Conservation (phyloP, 2,329 filamentous ascomycete species). For the Ophidiomyces ophidiicola region DNA sequence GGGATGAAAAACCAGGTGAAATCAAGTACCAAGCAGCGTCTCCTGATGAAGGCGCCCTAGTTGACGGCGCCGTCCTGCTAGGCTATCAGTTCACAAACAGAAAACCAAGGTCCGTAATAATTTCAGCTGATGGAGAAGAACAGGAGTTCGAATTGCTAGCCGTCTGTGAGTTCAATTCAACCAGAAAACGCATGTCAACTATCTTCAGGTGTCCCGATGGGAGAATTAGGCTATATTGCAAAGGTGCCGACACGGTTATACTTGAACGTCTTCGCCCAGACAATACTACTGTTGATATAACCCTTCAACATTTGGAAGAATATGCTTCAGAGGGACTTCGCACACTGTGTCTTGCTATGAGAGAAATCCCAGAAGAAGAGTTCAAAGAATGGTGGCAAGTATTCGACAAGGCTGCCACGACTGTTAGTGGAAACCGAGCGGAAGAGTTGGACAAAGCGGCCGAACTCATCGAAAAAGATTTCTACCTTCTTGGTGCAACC, state of each 20-base stretch:
- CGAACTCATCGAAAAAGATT: constrained; percentile 85
- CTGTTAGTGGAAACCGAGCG: constrained; percentile 78
- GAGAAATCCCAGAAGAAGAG: constrained; percentile 80
- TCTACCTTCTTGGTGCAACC: constrained; percentile 83
- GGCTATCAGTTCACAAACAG: constrained; percentile 86
- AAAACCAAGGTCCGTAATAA: constrained; percentile 77
- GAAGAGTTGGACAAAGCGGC: constrained; percentile 96
- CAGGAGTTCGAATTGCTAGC: constrained; percentile 81
- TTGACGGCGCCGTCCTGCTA: constrained; percentile 73
- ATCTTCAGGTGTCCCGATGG: constrained; percentile 95
- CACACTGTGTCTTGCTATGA: constrained; percentile 88
- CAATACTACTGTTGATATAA: constrained; percentile 79
- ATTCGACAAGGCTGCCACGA: constrained; percentile 78
- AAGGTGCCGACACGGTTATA: constrained; percentile 96
- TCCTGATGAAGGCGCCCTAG: constrained; percentile 91
- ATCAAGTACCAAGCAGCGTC: constrained; percentile 99
- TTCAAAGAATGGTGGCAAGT: constrained; percentile 77
- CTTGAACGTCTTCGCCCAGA: constrained; percentile 74
- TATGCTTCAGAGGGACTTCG: constrained; percentile 93
- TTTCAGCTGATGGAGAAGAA: constrained; percentile 59
- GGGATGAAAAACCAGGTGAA: constrained; percentile 59
- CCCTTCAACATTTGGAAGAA: constrained; percentile 89
- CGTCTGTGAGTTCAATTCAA: constrained; percentile 99
- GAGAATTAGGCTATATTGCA: constrained; percentile 85
- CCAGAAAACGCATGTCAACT: constrained; percentile 92